These are phyloP conservation scores for Botryosphaeria dothidea DNA, from an alignment of 2,329 filamentous ascomycete genomes.

Conservation along the genomic window DNA sequence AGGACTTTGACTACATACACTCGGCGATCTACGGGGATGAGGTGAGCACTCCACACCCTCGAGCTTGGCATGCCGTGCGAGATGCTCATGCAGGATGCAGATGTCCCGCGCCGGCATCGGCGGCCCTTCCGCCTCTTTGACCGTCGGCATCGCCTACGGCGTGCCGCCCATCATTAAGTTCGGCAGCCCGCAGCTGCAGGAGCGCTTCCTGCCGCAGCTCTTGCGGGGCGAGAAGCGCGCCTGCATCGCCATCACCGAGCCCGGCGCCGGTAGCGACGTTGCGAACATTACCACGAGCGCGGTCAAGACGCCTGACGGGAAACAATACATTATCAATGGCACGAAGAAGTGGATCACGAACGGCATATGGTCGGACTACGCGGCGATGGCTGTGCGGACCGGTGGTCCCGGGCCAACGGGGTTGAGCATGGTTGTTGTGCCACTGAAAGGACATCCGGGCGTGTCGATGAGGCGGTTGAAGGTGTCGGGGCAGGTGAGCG, in stretches of 20 bases:
- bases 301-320: constrained; percentile 61
- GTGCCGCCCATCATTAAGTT: constrained; percentile 72
- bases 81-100: constrained; percentile 36
- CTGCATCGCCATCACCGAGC: constrained; percentile 80
- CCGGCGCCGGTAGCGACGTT: constrained; percentile 72
- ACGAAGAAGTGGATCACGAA: constrained; percentile 81
- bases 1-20: constrained; percentile 74
- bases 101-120: constrained; percentile 65
- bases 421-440: constrained; percentile 68
- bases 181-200: constrained; percentile 62
- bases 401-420: constrained; percentile 65
- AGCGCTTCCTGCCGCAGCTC: constrained; percentile 67
- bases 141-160: constrained; percentile 71
- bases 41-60: constrained; percentile 31
- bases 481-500: constrained; percentile 64
- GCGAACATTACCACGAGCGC: constrained; percentile 72
- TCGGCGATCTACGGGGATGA: constrained; percentile 71
- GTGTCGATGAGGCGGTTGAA: constrained; percentile 69
- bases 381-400: constrained; percentile 72
- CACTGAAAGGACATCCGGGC: constrained; percentile 66
- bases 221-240: constrained; percentile 65
- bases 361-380: constrained; percentile 68
- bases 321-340: constrained; percentile 71
- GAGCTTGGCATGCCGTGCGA: too few species aligned
- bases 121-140: constrained; percentile 66